phyloP scores from a whole-genome alignment of 305 asterid genomes.

The Euphrasia arctica region DNA sequence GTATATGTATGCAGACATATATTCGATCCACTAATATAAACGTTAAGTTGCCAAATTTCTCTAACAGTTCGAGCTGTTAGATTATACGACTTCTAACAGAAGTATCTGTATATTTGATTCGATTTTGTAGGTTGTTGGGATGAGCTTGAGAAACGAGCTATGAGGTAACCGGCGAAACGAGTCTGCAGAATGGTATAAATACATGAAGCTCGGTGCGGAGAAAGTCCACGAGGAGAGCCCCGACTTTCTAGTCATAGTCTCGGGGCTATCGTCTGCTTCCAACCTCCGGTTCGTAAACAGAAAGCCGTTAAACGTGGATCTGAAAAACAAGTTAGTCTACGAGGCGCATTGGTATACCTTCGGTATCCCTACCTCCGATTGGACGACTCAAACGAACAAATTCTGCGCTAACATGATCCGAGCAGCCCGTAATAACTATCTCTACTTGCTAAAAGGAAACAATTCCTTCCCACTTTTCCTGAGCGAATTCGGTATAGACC shows the following conservation, averaged over 20 bases:
- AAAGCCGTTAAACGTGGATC: background rate
- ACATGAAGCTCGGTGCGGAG: constrained; percentile 41
- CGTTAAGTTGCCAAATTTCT: no score
- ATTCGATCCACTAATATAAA: no score
- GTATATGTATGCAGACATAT: no score
- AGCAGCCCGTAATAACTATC: background rate
- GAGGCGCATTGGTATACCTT: background rate
- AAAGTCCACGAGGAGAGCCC: constrained; percentile 38
- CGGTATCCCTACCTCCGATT: background rate
- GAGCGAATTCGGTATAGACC: background rate
- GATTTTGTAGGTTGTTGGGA: constrained; percentile 42
- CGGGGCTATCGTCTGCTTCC: constrained; percentile 32
- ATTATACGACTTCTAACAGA: no score
- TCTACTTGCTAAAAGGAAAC: background rate
- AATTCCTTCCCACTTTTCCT: background rate
- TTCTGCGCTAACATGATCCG: background rate
- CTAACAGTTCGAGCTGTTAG: no score
- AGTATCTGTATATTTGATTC: no score
- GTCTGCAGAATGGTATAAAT: constrained; percentile 42
- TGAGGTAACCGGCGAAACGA: constrained; percentile 40
- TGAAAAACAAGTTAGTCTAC: background rate
- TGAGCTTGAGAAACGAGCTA: constrained; percentile 71
- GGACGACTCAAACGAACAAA: background rate
- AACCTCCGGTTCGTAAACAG: background rate
- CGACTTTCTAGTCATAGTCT: constrained; percentile 40